Percentiles rank a stretch among this genome's conserved stretches.
Conservation (phyloP, 768 basidiomycete genomes). For the Rhodotorula graminis region DNA sequence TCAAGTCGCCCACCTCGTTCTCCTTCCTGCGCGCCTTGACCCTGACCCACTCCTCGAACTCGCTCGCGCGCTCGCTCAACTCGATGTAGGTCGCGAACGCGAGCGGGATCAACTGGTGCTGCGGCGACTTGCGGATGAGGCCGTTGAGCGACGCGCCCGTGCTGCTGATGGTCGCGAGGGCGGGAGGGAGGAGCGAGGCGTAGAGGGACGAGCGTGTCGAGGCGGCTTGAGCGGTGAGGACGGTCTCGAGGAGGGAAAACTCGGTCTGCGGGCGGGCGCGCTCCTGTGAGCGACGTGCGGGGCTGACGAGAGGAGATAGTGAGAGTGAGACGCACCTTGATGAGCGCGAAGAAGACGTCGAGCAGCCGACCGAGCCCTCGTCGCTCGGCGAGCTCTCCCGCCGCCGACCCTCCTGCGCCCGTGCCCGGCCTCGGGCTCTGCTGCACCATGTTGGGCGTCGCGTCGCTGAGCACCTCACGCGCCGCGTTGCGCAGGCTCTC, state of each 20-base stretch:
- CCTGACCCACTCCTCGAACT: constrained; percentile 41
- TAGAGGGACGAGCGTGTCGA: constrained; percentile 25
- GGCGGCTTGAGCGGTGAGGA: constrained; percentile 27
- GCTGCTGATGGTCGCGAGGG: constrained; percentile 27
- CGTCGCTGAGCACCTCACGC: constrained; percentile 37
- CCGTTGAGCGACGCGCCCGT: constrained; percentile 37
- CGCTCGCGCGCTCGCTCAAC: constrained; percentile 23
- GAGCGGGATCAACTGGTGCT: constrained; percentile 34
- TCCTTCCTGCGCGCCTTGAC: constrained; percentile 37
- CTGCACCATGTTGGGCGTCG: constrained; percentile 4
- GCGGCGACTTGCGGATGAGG: constrained; percentile 34
- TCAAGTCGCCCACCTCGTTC: constrained; percentile 40
- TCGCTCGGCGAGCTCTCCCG: constrained; percentile 4
- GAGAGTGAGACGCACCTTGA: constrained; percentile 27
- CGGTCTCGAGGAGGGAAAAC: constrained; percentile 31
- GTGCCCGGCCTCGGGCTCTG: background rate
- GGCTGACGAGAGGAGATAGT: background rate
- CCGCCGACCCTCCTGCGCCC: background rate
- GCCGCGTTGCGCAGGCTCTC: constrained; percentile 28
- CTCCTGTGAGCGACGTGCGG: too few species aligned
- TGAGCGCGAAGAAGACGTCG: constrained; percentile 40
- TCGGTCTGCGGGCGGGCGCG: constrained; percentile 29
- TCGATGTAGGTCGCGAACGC: constrained; percentile 40
- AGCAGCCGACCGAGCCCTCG: constrained; percentile 34
- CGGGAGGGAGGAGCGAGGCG: constrained; percentile 32